Evolutionary conservation across 1,284 basidiomycete species (phyloP).

Genomic region (Puccinia polysora): DNA sequence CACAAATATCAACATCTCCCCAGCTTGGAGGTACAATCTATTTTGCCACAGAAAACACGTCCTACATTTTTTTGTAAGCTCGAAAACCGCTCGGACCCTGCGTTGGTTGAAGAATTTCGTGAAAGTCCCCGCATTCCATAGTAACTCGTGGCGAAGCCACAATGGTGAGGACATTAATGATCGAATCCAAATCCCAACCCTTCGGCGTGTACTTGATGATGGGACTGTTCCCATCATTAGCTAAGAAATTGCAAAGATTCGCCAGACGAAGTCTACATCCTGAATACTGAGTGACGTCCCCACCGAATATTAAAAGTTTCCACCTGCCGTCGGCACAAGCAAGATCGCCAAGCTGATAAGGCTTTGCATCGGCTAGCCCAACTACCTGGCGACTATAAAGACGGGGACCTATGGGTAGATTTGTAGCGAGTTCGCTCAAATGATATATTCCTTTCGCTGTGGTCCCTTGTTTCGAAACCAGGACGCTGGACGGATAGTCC

Average conservation of each 20-base stretch:
- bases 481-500: conserved; percentile 49
- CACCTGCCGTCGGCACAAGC: conserved; percentile 41
- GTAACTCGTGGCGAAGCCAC: conserved; percentile 45
- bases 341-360: conserved; percentile 38
- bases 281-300: conserved; percentile 46
- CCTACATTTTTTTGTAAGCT: conserved; percentile 45
- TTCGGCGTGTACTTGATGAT: conserved; percentile 50
- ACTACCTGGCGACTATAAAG: conserved; percentile 46
- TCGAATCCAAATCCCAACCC: conserved; percentile 44
- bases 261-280: conserved; percentile 23
- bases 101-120: conserved; percentile 46
- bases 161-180: conserved; percentile 49
- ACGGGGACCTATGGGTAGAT: conserved; percentile 48
- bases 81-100: conserved; percentile 45
- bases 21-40: not conserved
- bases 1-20: conserved; percentile 40
- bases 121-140: conserved; percentile 46
- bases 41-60: not conserved
- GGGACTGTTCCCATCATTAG: conserved; percentile 45
- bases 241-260: conserved; percentile 18
- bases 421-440: conserved; percentile 47
- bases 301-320: conserved; percentile 49
- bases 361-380: conserved; percentile 37
- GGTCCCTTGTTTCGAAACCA: conserved; percentile 45
- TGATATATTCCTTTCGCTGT: conserved; percentile 21